A percentile compares a stretch with the other conserved stretches of the same genome.
Conservation (phyloP, 2,329 filamentous ascomycete species). For the Penicillium concentricum region DNA sequence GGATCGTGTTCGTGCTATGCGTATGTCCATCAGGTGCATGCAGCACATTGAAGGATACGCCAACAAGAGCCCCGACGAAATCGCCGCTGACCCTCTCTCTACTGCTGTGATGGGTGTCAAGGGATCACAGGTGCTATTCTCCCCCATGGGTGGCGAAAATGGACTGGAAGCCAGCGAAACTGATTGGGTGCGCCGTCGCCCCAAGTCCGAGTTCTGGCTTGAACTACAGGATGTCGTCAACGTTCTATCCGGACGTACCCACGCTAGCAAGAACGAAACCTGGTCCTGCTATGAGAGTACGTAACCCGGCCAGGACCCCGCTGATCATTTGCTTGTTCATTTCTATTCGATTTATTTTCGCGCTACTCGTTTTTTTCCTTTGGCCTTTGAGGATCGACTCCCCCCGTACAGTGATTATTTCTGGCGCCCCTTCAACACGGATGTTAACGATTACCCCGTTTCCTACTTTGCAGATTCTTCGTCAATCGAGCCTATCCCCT, state of each 20-base stretch:
- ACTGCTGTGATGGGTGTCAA: conserved; percentile 87
- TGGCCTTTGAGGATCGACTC: background rate
- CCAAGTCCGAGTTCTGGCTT: conserved; percentile 83
- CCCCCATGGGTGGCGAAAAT: conserved; percentile 62
- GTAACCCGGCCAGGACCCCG: conserved; percentile 13
- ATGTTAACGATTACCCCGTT: conserved; percentile 16
- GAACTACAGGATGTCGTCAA: conserved; percentile 78
- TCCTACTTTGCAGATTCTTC: conserved; percentile 15
- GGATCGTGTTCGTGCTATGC: conserved; percentile 89
- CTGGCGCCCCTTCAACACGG: background rate
- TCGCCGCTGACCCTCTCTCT: conserved; percentile 71
- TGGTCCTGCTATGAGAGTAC: conserved; percentile 35
- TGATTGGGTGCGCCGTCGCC: conserved; percentile 88
- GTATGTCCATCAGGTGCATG: conserved; percentile 91
- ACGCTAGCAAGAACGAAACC: conserved; percentile 26
- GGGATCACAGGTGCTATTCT: conserved; percentile 86
- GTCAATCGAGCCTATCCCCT: conserved; percentile 18
- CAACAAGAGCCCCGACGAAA: conserved; percentile 63
- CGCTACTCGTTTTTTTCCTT: background rate
- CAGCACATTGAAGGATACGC: conserved; percentile 82
- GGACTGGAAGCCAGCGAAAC: conserved; percentile 80
- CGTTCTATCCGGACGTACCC: conserved; percentile 72
- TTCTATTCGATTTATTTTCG: background rate
- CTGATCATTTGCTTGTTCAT: background rate
- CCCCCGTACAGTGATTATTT: background rate